Evolutionary conservation across 305 asterid genomes (phyloP), one percentile per base, ranked within the genome.

Genomic region (Stenogyne calaminthoides): DNA sequence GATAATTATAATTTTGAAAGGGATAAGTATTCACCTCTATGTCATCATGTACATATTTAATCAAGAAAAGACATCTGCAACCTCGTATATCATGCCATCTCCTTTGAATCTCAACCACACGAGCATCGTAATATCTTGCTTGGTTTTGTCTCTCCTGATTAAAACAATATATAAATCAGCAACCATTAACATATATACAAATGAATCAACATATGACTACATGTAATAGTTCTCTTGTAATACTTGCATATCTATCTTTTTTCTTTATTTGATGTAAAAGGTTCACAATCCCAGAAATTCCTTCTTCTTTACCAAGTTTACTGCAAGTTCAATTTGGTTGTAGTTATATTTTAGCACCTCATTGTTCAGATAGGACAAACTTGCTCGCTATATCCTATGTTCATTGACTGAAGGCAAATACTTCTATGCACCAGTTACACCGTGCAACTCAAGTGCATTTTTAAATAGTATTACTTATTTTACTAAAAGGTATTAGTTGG

Each of bases 51-150:
- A 42, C 77, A 46, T 90, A 95, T 64, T 68, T 82, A 64, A 95
- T 82, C 81, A 78, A 74, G 89, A 90, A 95, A 78, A 87, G 82
- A 72, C 98, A 95, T 76, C 96, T 82, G 81, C 99, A 92, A 14
- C 96, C 97, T 80, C 96, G 84, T 54, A 86, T 82, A 73, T 92
- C 99, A 67, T 95, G 98, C 85, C 84, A 77, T 79, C 86, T 85
- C 81, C 82, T 88, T 78, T 87, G 83, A 63, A 95, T 87, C 54
- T 86, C 87, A 1, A 83, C 63, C 46, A 95, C 85, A 72, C 62
- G 87, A 71, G 97, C 98, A 68, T 95, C 99, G 20, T 78, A 85
- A 75, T 95, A 90, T 77, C 86, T 80, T 37, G 94, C 96, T 76
- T 83, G 86, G 69, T 95, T 93, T 32, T 84, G 82, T 22, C 74